Base-by-base conservation (phyloP, 2,329 filamentous ascomycete species). In the Xylaria multiplex region DNA sequence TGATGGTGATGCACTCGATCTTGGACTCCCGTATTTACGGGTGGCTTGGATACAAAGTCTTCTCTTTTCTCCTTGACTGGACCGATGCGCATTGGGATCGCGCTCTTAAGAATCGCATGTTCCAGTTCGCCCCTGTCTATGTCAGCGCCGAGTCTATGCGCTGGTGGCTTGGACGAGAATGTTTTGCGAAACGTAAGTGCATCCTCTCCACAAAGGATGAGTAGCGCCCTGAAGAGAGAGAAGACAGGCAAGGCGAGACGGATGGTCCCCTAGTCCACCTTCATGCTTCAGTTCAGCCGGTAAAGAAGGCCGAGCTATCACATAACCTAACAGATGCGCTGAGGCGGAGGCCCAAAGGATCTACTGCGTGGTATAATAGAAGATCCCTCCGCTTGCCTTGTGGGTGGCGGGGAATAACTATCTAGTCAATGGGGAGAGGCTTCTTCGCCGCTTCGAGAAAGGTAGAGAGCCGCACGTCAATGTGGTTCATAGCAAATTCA, bases 151-250 rank as follows among this genome's bases (percentile, higher is more conserved):
- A 97, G 80, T 91, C 89, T 65, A 97, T 97, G 93, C 85, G 93
- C 6, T 98, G 95, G 95, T 97, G 95, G 95, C 85, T 97, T 0
- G 95, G 94, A 0, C 83, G 90, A 3, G 93, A 96, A 72, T 93
- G 93, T 71, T 97, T 90, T 88, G 30, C 88, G 8, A 78, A 85
- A 72, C 93, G 97, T 73, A 93, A 92, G 76, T 97, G 94, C 75
- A 96, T 97, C 58, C 82, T 97, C 6, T 86, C 92, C 0, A 97
- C 93, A 0, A 86, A 87, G 45, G 91, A 94, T 68, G 88, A 91
- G 65, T 85, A 86, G 62, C 82, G 79, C 48, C 84, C 86, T 8
- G 90, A 92, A 71, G 88, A 90, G 49, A 81, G 78, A 13, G 90
- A 92, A 72, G 88, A 90, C 49, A 80, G 78, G 32, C 83, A 88